Evolutionary conservation across 2,329 filamentous ascomycete species (phyloP).

Genomic region (Aspergillus neoniger): DNA sequence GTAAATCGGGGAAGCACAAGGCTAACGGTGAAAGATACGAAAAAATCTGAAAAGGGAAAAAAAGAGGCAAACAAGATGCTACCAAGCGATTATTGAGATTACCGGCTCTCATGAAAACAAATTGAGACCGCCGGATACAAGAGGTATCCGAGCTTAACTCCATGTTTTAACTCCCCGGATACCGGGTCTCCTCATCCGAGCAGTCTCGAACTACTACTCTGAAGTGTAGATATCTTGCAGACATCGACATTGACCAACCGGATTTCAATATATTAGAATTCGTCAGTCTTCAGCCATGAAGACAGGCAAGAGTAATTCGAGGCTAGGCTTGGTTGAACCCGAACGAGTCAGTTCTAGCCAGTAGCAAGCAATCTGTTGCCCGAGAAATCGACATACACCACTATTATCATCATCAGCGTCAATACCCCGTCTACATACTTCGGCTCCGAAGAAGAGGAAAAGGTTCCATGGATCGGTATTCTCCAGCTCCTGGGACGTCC

Average conservation of each 20-base stretch:
- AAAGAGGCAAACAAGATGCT: neutral
- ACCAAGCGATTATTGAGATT: neutral
- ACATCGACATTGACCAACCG: neutral
- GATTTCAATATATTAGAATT: neutral
- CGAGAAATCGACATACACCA: neutral
- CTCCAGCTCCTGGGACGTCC: neutral
- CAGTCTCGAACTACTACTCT: constrained; percentile 1
- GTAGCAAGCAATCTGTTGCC: neutral
- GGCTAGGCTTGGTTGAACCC: neutral
- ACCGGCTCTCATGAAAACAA: neutral
- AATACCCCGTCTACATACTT: neutral
- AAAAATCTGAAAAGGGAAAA: neutral
- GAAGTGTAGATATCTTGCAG: neutral
- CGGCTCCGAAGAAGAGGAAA: neutral
- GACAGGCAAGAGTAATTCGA: neutral
- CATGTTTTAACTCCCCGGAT: neutral
- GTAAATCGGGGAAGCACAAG: no score
- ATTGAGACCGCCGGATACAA: neutral
- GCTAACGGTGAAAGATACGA: no score
- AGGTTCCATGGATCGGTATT: neutral
- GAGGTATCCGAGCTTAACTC: neutral
- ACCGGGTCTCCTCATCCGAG: neutral
- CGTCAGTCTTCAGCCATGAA: neutral
- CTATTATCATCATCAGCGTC: neutral
- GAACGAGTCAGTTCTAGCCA: neutral